Percentiles rank a stretch among this genome's conserved stretches.
phyloP scores from a whole-genome alignment of 2,329 filamentous ascomycete species.

The Amylocarpus encephaloides region DNA sequence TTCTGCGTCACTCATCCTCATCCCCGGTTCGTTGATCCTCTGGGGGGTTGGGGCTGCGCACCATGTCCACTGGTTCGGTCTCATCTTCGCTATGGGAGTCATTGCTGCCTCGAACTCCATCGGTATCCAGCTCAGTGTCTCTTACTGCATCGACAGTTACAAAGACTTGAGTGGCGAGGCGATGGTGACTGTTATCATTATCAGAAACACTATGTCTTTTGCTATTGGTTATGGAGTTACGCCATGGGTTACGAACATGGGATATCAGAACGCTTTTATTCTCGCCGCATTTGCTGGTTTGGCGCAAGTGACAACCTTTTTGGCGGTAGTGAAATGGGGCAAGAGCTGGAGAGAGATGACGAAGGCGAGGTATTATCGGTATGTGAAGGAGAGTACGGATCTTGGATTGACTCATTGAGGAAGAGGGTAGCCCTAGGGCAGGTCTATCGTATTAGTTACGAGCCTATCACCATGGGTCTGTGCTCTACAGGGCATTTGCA shows the following conservation, averaged over 20 bases:
- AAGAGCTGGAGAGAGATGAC: constrained; percentile 37
- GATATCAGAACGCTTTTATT: constrained; percentile 40
- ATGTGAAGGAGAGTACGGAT: constrained; percentile 29
- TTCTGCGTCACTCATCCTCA: constrained; percentile 33
- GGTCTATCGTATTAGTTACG: too few relatives aligned
- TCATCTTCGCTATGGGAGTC: constrained; percentile 38
- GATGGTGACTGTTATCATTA: constrained; percentile 43
- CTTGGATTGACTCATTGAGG: background rate
- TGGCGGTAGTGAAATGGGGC: constrained; percentile 44
- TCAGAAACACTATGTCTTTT: constrained; percentile 39
- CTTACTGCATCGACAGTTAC: constrained; percentile 44
- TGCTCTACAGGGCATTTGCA: too few relatives aligned
- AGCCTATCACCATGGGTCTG: too few relatives aligned
- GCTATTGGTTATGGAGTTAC: constrained; percentile 28
- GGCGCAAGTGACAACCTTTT: constrained; percentile 35
- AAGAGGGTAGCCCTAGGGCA: background rate
- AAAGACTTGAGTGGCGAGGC: constrained; percentile 42
- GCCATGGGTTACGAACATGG: constrained; percentile 38
- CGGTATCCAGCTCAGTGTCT: constrained; percentile 38
- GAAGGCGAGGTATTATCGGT: constrained; percentile 34
- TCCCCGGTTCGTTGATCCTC: constrained; percentile 40
- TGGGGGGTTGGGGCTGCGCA: constrained; percentile 47
- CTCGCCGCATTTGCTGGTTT: constrained; percentile 36
- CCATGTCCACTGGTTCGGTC: constrained; percentile 39
- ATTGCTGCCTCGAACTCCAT: constrained; percentile 39